Evolutionary conservation across 495 filamentous ascomycete genomes (phyloP), one percentile per base, ranked within the genome.

Genomic region (Podospora fimiseda): DNA sequence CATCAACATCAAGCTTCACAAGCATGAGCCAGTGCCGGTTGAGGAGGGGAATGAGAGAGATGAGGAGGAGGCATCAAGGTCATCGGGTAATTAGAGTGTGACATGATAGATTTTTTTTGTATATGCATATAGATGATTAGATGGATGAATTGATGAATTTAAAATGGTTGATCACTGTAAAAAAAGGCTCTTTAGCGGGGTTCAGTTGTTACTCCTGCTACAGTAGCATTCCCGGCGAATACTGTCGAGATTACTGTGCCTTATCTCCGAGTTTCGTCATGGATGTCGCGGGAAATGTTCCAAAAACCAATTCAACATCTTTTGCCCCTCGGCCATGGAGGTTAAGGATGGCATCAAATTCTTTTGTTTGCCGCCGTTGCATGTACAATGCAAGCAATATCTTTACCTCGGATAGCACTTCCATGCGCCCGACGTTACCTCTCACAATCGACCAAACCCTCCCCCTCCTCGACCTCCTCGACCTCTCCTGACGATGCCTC

Each of bases 1-100:
- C 51, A 69, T 74, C 46, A 73, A 76, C 52, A 67, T 76, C 51
- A 71, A 69, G 53, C 52, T 75, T 39, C 60, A 76, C 18, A 65
- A 63, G 38, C 66, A 74, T 41, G 71, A 75, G 58, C 44, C 44
- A 30, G 16, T 18, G 1, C 36, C 14, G 6, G 51, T 15, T 0
- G 30, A 30, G 2, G 45, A 48, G 33, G 9, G n/a, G 53, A 19
- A 8, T 1, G 4, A 3, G 5, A 16, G 15, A 0, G 24, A 44
- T 9, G 23, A 37, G 48, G 39, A 27, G n/a, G 39, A 44, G 22
- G 20, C 44, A n/a, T 16, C 27, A 33, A 33, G 27, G 27, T 33
- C 5, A 33, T 33, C 27, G n/a, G n/a, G n/a, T n/a, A n/a, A n/a
- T n/a, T n/a, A n/a, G n/a, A n/a, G n/a, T n/a, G n/a, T n/a, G n/a